Percentiles rank a stretch among this genome's conserved stretches.
These are phyloP conservation scores for Rubus parviflorus DNA, from an alignment of 306 rosid species.

Conservation along the genomic window DNA sequence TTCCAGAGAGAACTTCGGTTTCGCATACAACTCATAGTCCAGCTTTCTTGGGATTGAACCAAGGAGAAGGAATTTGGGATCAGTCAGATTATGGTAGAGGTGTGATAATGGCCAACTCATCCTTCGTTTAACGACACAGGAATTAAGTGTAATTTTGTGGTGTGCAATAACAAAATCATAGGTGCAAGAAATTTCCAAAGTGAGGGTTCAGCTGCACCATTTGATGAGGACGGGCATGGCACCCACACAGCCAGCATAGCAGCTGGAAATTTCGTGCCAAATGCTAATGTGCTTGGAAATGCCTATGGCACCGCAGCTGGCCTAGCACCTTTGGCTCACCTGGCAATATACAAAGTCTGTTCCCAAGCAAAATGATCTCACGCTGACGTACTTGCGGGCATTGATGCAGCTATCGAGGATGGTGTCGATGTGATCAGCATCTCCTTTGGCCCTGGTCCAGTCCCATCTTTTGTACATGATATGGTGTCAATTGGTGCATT, in stretches of 20 bases:
- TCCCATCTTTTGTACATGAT: too few relatives aligned
- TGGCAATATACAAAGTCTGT: slow-evolving; percentile 50
- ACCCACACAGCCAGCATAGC: slow-evolving; percentile 77
- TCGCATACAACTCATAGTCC: slow-evolving; percentile 66
- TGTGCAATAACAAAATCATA: slow-evolving; percentile 67
- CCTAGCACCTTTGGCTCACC: slow-evolving; percentile 68
- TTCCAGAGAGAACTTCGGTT: slow-evolving; percentile 32
- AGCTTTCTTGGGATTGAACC: slow-evolving; percentile 53
- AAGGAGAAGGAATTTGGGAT: slow-evolving; percentile 55
- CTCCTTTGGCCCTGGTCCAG: too few relatives aligned
- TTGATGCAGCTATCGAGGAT: slow-evolving; percentile 39
- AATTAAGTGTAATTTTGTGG: too few relatives aligned
- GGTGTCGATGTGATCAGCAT: slow-evolving; percentile 70
- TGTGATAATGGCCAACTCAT: slow-evolving; percentile 59
- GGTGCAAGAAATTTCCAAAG: slow-evolving; percentile 55
- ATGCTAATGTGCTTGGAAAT: slow-evolving; percentile 52
- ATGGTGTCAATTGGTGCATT: too few relatives aligned
- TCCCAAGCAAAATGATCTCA: slow-evolving; percentile 12
- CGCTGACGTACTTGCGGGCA: slow-evolving; percentile 29
- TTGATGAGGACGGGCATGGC: slow-evolving; percentile 64
- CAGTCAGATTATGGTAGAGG: slow-evolving; percentile 63
- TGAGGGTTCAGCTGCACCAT: slow-evolving; percentile 32
- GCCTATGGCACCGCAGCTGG: slow-evolving; percentile 80
- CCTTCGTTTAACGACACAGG: too few relatives aligned
- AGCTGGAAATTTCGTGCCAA: slow-evolving; percentile 49